phyloP scores from a whole-genome alignment of 768 basidiomycete genomes.

The Porphyrellus cyaneotinctus region DNA sequence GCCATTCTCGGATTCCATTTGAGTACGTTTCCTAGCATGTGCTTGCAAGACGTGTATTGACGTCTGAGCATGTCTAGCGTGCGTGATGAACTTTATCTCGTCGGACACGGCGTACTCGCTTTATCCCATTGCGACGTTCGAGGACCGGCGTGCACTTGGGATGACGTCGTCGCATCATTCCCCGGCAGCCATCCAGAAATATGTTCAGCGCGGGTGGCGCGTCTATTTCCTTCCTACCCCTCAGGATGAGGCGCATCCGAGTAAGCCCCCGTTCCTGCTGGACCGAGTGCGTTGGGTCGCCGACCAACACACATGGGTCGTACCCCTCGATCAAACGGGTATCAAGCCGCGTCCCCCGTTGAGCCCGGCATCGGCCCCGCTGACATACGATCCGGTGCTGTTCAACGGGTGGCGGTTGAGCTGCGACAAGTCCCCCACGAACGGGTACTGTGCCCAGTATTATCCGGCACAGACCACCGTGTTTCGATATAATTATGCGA shows the following conservation, averaged over 20 bases:
- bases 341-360: background rate
- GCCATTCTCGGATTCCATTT: conserved; percentile 46
- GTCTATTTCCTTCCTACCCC: conserved; percentile 6
- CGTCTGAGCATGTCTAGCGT: background rate
- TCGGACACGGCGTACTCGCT: conserved; percentile 39
- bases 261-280: conserved; percentile 10
- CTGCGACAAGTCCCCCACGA: background rate
- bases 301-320: conserved; percentile 19
- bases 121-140: conserved; percentile 41
- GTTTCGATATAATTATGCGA: conserved; percentile 25
- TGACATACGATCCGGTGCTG: background rate
- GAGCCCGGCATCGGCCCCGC: background rate
- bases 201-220: conserved; percentile 35
- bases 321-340: background rate
- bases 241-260: background rate
- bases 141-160: conserved; percentile 27
- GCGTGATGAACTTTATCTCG: conserved; percentile 37
- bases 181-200: conserved; percentile 29
- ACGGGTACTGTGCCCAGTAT: background rate
- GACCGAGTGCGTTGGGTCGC: conserved; percentile 27
- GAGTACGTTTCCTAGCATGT: conserved; percentile 31
- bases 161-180: conserved; percentile 4
- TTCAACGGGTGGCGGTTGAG: conserved; percentile 22
- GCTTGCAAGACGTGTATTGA: background rate
- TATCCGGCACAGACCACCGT: conserved; percentile 15